Percentiles rank a stretch among this genome's conserved stretches.
These are phyloP conservation scores for Paramarasmius palmivorus DNA, from an alignment of 1,284 basidiomycete genomes.

Conservation along the genomic window DNA sequence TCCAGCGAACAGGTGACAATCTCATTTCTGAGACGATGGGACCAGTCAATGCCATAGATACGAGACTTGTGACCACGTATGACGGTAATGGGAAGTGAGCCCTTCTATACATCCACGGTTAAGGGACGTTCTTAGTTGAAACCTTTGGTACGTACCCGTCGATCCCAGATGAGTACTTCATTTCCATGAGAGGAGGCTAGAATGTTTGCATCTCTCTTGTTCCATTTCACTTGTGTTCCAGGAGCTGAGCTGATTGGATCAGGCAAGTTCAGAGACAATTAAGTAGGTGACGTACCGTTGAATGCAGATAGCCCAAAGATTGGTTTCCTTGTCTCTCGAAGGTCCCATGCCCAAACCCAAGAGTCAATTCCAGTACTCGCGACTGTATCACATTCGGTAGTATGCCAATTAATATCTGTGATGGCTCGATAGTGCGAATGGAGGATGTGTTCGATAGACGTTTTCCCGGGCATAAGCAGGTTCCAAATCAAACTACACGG, in stretches of 20 bases:
- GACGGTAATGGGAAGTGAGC: conserved; percentile 77
- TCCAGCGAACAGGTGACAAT: conserved; percentile 92
- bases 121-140: not conserved
- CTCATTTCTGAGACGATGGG: conserved; percentile 69
- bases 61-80: conserved; percentile 84
- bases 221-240: conserved; percentile 97
- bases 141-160: conserved; percentile 51
- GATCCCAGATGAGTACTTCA: conserved; percentile 86
- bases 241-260: conserved; percentile 47
- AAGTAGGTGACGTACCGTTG: conserved; percentile 48
- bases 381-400: conserved; percentile 75
- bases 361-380: conserved; percentile 79
- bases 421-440: conserved; percentile 90
- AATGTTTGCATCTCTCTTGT: conserved; percentile 80
- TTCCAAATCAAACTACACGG: conserved; percentile 87
- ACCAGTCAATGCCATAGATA: conserved; percentile 97
- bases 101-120: conserved; percentile 61
- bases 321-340: conserved; percentile 64
- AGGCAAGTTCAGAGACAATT: not conserved
- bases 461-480: conserved; percentile 68
- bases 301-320: conserved; percentile 78
- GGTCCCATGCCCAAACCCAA: conserved; percentile 89
- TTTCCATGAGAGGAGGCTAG: conserved; percentile 87
- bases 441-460: conserved; percentile 77
- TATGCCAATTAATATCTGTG: conserved; percentile 96